These are phyloP conservation scores for Apiospora marii DNA, from an alignment of 2,329 filamentous ascomycete species.

Conservation along the genomic window DNA sequence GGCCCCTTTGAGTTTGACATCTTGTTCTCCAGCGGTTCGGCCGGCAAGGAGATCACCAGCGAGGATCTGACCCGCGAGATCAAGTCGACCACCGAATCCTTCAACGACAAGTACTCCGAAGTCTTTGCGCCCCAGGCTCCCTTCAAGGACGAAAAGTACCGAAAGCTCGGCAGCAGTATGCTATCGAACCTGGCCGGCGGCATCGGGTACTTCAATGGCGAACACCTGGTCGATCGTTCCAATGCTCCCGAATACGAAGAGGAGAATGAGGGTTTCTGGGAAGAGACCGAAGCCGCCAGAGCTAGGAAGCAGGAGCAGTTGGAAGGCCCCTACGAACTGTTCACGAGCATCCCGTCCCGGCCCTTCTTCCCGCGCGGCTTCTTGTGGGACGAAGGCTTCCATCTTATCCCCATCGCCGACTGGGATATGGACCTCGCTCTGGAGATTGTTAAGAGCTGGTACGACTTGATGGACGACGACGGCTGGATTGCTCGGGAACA, in stretches of 20 bases:
- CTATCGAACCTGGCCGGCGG: slow-evolving; percentile 94
- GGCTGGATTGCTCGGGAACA: slow-evolving; percentile 98
- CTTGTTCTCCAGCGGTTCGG: slow-evolving; percentile 83
- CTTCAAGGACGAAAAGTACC: slow-evolving; percentile 76
- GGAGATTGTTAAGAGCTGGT: slow-evolving; percentile 95
- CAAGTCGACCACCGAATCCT: slow-evolving; percentile 69
- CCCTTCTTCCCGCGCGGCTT: slow-evolving; percentile 98
- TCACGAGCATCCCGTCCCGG: slow-evolving; percentile 88
- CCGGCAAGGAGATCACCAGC: slow-evolving; percentile 60
- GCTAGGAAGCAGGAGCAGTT: slow-evolving; percentile 70
- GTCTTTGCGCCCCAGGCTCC: slow-evolving; percentile 79
- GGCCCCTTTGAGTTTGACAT: slow-evolving; percentile 94
- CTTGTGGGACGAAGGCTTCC: slow-evolving; percentile 98
- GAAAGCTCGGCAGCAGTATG: slow-evolving; percentile 84
- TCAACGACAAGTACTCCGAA: slow-evolving; percentile 76
- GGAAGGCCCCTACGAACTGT: slow-evolving; percentile 88
- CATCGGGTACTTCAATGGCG: slow-evolving; percentile 93
- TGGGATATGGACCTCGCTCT: slow-evolving; percentile 91
- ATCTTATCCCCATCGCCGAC: slow-evolving; percentile 87
- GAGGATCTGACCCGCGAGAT: slow-evolving; percentile 77
- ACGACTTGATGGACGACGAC: slow-evolving; percentile 93
- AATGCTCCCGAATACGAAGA: slow-evolving; percentile 94
- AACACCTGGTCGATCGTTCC: slow-evolving; percentile 88
- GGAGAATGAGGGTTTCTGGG: slow-evolving; percentile 94
- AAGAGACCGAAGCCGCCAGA: slow-evolving; percentile 84